Conservation (phyloP, 2,329 filamentous ascomycete genomes). For the Simplicillium sp. region DNA sequence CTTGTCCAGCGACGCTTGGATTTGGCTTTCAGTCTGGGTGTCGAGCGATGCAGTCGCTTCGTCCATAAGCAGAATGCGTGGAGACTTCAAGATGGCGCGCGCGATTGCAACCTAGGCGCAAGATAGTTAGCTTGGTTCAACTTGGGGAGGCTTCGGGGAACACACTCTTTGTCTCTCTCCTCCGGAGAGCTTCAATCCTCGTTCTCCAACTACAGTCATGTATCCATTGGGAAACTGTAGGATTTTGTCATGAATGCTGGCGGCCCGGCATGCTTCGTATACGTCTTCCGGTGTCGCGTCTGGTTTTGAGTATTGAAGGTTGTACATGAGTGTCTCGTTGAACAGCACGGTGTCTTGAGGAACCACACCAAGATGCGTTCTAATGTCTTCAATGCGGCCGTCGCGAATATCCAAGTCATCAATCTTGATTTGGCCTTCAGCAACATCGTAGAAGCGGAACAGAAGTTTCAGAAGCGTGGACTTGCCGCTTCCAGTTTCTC, state of each 20-base stretch:
- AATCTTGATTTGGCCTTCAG: slow-evolving; percentile 63
- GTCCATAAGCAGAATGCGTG: slow-evolving; percentile 75
- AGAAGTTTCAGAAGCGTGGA: slow-evolving; percentile 83
- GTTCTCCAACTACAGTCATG: slow-evolving; percentile 73
- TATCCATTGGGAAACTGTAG: slow-evolving; percentile 73
- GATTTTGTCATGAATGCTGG: slow-evolving; percentile 80
- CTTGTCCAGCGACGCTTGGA: slow-evolving; percentile 66
- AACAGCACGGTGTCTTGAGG: slow-evolving; percentile 86
- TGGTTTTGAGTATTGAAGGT: slow-evolving; percentile 72
- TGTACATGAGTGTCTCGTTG: slow-evolving; percentile 84
- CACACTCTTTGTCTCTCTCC: slow-evolving; percentile 68
- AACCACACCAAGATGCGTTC: slow-evolving; percentile 77
- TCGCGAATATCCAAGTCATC: slow-evolving; percentile 71
- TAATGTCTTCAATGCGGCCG: slow-evolving; percentile 75
- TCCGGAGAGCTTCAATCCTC: slow-evolving; percentile 68
- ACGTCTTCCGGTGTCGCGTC: slow-evolving; percentile 66
- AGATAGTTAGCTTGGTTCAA: too few relatives aligned
- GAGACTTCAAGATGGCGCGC: slow-evolving; percentile 74
- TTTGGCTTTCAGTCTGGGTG: slow-evolving; percentile 76
- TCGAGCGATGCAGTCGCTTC: slow-evolving; percentile 78
- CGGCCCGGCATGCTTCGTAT: slow-evolving; percentile 65
- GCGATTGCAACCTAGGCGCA: slow-evolving; percentile 57
- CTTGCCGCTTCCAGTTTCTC: slow-evolving; percentile 85
- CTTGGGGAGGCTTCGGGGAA: too few relatives aligned
- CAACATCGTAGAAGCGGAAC: slow-evolving; percentile 81